These are phyloP conservation scores for Aspergillus olivimuriae DNA, from an alignment of 495 filamentous ascomycete species.

Conservation along the genomic window DNA sequence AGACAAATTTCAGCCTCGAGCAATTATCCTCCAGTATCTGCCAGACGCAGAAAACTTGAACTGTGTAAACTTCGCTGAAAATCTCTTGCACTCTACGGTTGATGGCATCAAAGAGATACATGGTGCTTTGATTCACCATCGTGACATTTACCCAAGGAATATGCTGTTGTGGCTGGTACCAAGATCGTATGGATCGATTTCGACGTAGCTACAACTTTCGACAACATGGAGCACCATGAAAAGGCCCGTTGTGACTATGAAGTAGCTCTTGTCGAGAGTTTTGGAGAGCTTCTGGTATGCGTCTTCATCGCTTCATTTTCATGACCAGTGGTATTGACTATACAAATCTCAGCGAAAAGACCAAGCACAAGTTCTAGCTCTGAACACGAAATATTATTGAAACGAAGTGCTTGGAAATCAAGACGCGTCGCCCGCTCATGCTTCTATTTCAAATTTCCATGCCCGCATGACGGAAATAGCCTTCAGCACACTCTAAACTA, in stretches of 20 bases:
- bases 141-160: slow-evolving; percentile 2
- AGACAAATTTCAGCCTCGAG: neutral
- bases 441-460: too few relatives aligned
- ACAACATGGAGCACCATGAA: neutral
- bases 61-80: slow-evolving; percentile 1
- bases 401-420: too few relatives aligned
- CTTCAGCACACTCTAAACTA: too few relatives aligned
- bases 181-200: slow-evolving; percentile 4
- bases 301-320: neutral
- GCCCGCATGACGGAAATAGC: too few relatives aligned
- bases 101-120: neutral
- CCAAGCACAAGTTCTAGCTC: neutral
- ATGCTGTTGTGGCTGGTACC: neutral
- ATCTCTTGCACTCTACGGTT: neutral
- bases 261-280: neutral
- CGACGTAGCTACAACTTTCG: slow-evolving; percentile 1
- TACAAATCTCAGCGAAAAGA: neutral
- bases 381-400: slow-evolving; percentile 1
- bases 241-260: neutral
- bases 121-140: neutral
- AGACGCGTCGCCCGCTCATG: too few relatives aligned
- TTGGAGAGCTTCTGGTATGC: neutral
- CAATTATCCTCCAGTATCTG: slow-evolving; percentile 1
- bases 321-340: neutral
- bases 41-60: neutral